These are phyloP conservation scores for Quercus mongolica DNA, from an alignment of 306 rosid species.

Conservation along the genomic window DNA sequence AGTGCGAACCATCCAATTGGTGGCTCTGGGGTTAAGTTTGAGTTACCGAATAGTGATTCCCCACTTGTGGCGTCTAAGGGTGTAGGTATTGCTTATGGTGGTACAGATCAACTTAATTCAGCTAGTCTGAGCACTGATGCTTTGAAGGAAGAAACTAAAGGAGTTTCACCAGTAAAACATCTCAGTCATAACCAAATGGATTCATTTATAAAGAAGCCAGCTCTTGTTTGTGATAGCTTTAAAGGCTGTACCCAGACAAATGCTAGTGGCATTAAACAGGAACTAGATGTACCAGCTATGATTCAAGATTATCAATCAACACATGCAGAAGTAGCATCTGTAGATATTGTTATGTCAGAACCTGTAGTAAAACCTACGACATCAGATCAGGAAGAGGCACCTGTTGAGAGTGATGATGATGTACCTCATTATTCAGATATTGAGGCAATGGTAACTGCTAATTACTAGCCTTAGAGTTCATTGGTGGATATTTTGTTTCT, in stretches of 20 bases:
- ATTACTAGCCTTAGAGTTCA: constrained; percentile 10
- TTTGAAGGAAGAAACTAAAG: constrained; percentile 37
- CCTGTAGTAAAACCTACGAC: constrained; percentile 32
- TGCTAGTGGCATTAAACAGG: constrained; percentile 43
- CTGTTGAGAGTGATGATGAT: constrained; percentile 69
- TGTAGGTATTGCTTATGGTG: constrained; percentile 34
- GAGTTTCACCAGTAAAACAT: constrained; percentile 28
- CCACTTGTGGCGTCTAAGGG: constrained; percentile 31
- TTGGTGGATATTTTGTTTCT: constrained; percentile 2
- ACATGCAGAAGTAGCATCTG: constrained; percentile 37
- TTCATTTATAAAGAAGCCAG: constrained; percentile 37
- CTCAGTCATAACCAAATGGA: constrained; percentile 30
- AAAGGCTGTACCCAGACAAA: constrained; percentile 35
- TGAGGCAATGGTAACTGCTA: constrained; percentile 82
- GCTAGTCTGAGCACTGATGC: constrained; percentile 31
- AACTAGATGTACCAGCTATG: constrained; percentile 30
- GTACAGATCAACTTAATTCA: constrained; percentile 30
- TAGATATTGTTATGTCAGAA: constrained; percentile 35
- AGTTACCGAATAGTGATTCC: constrained; percentile 34
- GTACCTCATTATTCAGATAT: constrained; percentile 84
- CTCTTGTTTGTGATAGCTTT: constrained; percentile 30
- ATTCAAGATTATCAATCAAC: constrained; percentile 36
- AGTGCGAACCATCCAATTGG: constrained; percentile 22
- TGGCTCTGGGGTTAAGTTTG: constrained; percentile 41
- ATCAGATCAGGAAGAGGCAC: constrained; percentile 47